phyloP scores from a whole-genome alignment of 2,329 filamentous ascomycete species.

The Fusarium stilboides region DNA sequence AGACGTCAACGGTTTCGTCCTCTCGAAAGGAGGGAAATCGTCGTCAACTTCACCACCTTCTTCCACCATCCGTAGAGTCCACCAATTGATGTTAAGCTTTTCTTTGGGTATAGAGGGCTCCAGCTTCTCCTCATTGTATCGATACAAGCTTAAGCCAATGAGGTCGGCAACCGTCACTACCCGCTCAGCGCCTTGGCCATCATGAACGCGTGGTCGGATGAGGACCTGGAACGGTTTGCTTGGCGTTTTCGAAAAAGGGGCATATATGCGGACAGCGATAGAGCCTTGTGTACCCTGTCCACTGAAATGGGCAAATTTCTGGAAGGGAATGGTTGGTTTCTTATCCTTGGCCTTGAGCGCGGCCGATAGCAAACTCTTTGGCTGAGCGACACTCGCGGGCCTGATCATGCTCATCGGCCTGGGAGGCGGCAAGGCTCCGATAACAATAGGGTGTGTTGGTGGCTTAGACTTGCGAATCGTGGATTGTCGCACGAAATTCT shows the following conservation, averaged over 20 bases:
- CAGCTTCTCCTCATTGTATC: conserved; percentile 82
- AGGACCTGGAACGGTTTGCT: conserved; percentile 79
- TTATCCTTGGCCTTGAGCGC: conserved; percentile 80
- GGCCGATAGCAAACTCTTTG: conserved; percentile 79
- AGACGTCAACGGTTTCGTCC: conserved; percentile 80
- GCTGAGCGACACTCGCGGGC: conserved; percentile 77
- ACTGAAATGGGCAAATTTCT: conserved; percentile 81
- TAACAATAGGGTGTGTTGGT: conserved; percentile 67
- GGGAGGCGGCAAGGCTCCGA: conserved; percentile 79
- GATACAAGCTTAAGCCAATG: conserved; percentile 84
- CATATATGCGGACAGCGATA: conserved; percentile 83
- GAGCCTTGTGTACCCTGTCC: conserved; percentile 85
- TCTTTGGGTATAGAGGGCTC: conserved; percentile 75
- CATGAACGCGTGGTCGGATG: conserved; percentile 78
- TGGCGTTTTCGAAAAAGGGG: conserved; percentile 76
- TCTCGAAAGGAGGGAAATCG: conserved; percentile 84
- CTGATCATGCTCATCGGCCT: conserved; percentile 75
- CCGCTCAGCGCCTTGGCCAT: conserved; percentile 73
- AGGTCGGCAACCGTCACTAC: conserved; percentile 82
- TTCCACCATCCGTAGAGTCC: conserved; percentile 87
- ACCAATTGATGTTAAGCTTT: conserved; percentile 84
- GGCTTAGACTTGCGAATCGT: conserved; percentile 75
- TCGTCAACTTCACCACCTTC: conserved; percentile 88
- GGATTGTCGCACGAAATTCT: conserved; percentile 72
- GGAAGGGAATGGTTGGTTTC: conserved; percentile 79